These are phyloP conservation scores for Metschnikowia amazonensis DNA, from an alignment of 805 yeast species.

Conservation along the genomic window DNA sequence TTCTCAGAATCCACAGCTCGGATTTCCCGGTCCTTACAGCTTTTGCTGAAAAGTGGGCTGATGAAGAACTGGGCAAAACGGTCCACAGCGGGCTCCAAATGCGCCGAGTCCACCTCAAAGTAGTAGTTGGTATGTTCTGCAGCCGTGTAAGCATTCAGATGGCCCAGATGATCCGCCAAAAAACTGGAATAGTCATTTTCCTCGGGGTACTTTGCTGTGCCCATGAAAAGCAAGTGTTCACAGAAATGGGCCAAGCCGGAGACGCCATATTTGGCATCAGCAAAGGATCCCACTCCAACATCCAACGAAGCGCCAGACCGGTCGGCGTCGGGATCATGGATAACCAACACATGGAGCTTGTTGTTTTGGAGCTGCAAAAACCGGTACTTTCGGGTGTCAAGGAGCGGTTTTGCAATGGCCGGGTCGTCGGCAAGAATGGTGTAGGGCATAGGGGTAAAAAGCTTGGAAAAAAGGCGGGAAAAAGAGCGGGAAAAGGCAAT, in stretches of 20 bases:
- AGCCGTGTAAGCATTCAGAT: constrained; percentile 89
- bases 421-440: constrained; percentile 26
- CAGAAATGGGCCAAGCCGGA: constrained; percentile 79
- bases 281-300: constrained; percentile 72
- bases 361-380: constrained; percentile 54
- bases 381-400: constrained; percentile 76
- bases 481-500: not conserved
- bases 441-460: constrained; percentile 5
- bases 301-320: constrained; percentile 77
- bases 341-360: constrained; percentile 55
- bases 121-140: constrained; percentile 85
- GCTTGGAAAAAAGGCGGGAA: not conserved
- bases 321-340: constrained; percentile 67
- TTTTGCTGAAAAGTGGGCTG: constrained; percentile 65
- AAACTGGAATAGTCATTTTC: constrained; percentile 74
- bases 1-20: constrained; percentile 95
- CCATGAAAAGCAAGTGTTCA: constrained; percentile 68
- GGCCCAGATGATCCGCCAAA: constrained; percentile 80
- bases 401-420: constrained; percentile 42
- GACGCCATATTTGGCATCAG: constrained; percentile 54
- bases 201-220: constrained; percentile 68
- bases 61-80: constrained; percentile 92
- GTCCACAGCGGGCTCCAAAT: constrained; percentile 83
- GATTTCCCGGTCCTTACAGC: constrained; percentile 87
- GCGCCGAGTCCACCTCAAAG: constrained; percentile 75